Evolutionary conservation across 2,329 filamentous ascomycete genomes (phyloP), one percentile per base, ranked within the genome.

Genomic region (Lecanosticta acicola): DNA sequence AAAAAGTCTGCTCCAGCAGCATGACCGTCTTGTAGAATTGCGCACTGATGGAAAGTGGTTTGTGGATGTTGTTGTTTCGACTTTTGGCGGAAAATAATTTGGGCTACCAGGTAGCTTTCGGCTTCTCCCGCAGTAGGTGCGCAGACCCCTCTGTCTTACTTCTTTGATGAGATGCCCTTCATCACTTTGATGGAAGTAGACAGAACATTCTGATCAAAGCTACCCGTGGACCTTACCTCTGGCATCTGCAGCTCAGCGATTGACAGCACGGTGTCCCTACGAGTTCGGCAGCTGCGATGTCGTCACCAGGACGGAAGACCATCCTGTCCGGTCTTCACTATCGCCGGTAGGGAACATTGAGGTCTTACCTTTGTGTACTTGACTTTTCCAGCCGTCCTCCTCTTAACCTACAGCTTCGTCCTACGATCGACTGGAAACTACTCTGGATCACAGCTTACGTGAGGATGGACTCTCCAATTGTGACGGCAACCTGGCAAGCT

Each of bases 401-500:
- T n/a, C n/a, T n/a, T 29, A 29, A 29, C 11, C 24, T 11, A 29
- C 24, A 29, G 24, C 24, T 11, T 29, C 24, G n/a, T n/a, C n/a
- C n/a, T n/a, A n/a, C n/a, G n/a, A n/a, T n/a, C n/a, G n/a, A n/a
- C n/a, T n/a, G n/a, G n/a, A n/a, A n/a, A n/a, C n/a, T n/a, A n/a
- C n/a, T n/a, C n/a, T n/a, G n/a, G n/a, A n/a, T n/a, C n/a, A n/a
- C n/a, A n/a, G n/a, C n/a, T n/a, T 29, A 7, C 11, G 24, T 11
- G 4, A 43, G 7, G 20, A 76, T 76, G 51, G 52, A 67, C 4
- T 69, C 78, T 2, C 75, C 80, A 3, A 74, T 86, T 36, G 62
- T 81, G 19, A 72, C 66, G 41, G 78, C 79, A 24, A 84, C 80
- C 3, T 57, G 84, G 40, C 85, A 90, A 68, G 78, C 82, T 16